phyloP scores from a whole-genome alignment of 75 land plant genomes.

The Cunninghamia lanceolata region DNA sequence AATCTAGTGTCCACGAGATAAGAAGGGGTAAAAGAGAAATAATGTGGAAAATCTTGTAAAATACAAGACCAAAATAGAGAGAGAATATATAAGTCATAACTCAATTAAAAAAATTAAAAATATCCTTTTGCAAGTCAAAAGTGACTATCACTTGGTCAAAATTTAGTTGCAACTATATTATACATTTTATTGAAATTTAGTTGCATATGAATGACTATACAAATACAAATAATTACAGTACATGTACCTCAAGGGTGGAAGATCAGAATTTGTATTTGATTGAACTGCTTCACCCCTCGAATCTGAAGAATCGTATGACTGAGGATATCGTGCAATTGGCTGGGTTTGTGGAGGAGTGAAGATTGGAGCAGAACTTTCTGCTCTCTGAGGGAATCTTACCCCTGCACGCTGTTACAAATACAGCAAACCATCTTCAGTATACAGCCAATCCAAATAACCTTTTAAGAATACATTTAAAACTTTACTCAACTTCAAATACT shows the following conservation, averaged over 20 bases:
- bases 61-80: neutral
- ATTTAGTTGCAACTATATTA: neutral
- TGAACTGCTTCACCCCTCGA: slow-evolving; percentile 42
- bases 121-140: neutral
- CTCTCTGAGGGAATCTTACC: slow-evolving; percentile 82
- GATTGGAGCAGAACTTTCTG: slow-evolving; percentile 79
- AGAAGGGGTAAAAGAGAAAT: neutral
- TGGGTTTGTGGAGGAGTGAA: slow-evolving; percentile 94
- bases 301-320: slow-evolving; percentile 40
- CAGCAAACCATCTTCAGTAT: neutral
- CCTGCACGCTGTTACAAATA: slow-evolving; percentile 68
- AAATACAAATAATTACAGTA: neutral
- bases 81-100: neutral
- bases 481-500: neutral
- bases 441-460: neutral
- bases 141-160: neutral
- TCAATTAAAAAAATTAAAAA: neutral
- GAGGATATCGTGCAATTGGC: slow-evolving; percentile 60
- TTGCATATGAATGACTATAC: neutral
- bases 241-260: slow-evolving; percentile 76
- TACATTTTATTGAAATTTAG: neutral
- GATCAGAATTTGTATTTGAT: slow-evolving; percentile 51
- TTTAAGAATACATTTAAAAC: neutral
- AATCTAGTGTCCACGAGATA: neutral
- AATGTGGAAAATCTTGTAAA: neutral